Conservation (phyloP, 495 filamentous ascomycete species). For the Mytilinidion resinicola region DNA sequence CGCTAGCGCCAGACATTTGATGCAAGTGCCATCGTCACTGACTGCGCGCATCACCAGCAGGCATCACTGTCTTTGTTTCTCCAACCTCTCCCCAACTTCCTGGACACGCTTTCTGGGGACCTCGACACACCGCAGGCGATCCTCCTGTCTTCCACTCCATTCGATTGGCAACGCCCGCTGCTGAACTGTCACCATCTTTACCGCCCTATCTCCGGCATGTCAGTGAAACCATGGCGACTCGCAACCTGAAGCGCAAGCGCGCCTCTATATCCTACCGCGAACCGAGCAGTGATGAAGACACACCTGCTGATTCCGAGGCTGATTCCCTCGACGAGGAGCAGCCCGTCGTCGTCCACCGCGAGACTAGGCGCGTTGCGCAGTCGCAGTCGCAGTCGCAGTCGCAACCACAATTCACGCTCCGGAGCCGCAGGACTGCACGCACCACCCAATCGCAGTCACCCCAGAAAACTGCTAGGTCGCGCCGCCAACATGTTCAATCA, state of each 20-base stretch:
- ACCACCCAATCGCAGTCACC: not conserved
- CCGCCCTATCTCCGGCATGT: not conserved
- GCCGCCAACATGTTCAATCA: conserved; percentile 4
- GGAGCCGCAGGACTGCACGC: too few species aligned
- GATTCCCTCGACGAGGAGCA: not conserved
- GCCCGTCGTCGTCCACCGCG: not conserved
- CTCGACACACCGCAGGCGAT: too few species aligned
- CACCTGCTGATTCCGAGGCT: conserved; percentile 3
- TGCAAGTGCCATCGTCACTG: too few species aligned
- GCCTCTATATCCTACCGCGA: conserved; percentile 22
- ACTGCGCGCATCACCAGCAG: too few species aligned
- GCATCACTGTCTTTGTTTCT: too few species aligned
- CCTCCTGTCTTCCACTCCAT: too few species aligned
- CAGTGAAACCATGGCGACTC: conserved; percentile 11
- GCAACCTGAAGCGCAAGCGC: conserved; percentile 22
- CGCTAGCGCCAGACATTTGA: too few species aligned
- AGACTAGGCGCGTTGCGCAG: not conserved
- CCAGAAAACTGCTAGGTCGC: not conserved
- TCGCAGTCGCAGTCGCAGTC: too few species aligned
- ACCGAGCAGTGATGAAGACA: conserved; percentile 17
- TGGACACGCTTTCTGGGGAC: too few species aligned
- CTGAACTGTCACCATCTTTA: not conserved
- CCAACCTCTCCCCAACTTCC: too few species aligned
- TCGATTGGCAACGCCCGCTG: not conserved
- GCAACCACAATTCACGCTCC: too few species aligned